Base-by-base conservation (phyloP, 768 basidiomycete species). In the Pulveroboletus ravenelii region DNA sequence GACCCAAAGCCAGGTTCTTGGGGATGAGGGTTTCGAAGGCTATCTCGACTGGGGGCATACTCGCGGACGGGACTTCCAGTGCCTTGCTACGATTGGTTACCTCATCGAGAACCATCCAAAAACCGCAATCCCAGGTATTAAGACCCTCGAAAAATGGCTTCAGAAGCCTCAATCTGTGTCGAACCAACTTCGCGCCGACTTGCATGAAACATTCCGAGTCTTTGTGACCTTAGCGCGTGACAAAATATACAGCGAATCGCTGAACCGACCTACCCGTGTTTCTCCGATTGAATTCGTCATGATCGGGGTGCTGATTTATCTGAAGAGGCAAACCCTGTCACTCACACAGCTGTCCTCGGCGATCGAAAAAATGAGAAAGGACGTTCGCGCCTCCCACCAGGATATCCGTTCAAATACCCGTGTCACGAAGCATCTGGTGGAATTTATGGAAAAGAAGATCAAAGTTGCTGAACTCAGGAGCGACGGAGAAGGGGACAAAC, bases 11-110 rank as follows among this genome's bases (percentile, higher is more conserved):
- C 54, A 66, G 42, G 67, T 73, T 47, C 63, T 66, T 8, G 70
- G 67, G 1, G 66, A 71, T 42, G 57, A 64, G 30, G 70, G 70
- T 10, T 75, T 69, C 47, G 58, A 67, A 37, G 67, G 59, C n/a
- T 69, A 71, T 45, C 65, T 76, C 14, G 64, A 72, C 27, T 74
- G 75, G 74, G 74, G 72, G 15, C 64, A 70, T 13, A 65, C 73
- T 18, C 72, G 75, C 35, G 75, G 75, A 27, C 70, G 70, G 29
- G 77, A 77, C 45, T 80, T 78, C 46, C 75, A 74, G 48, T 72
- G 70, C 39, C 62, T 77, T 2, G 69, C 72, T 18, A 74, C 73
- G 30, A 65, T 67, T 6, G 59, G 66, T 39, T 70, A 62, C 40
- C 61, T 64, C 12, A 67, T 69, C 23, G 65, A 70, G 40, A 62